Base-by-base conservation (phyloP, 306 rosid species). In the Ammopiptanthus mongolicus region DNA sequence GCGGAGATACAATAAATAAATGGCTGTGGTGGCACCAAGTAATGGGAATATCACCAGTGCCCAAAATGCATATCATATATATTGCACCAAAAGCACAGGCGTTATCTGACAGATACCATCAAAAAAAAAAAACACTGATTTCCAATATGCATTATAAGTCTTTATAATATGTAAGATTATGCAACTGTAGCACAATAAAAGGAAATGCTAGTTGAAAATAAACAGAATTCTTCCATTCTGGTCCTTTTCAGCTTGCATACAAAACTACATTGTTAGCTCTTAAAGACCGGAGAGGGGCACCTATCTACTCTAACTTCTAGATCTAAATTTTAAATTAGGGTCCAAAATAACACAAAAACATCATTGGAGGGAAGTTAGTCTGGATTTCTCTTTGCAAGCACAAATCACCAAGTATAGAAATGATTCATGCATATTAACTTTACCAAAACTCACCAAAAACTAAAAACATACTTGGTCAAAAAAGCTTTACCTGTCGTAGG, bases 401-500 rank as follows among this genome's bases (percentile, higher is more conserved):
- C 58, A 23, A 64, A 12, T 76, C 42, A 33, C 52, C 14, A 19
- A 41, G 47, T 74, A 50, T 8, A 47, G 12, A 73, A 73, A 80
- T 58, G 42, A 11, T 69, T 57, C 42, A 28, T 76, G 42, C 59
- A 71, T 55, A 31, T 31, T 68, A 19, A 44, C 48, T 71, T 68
- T 36, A 57, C 65, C 50, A 17, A 64, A 63, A 63, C 39, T 76
- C 18, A 51, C 33, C 41, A 23, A 34, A 9, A 81, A 1, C 22
- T 31, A 56, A 39, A 60, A 82, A 74, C 73, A 61, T 29, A 58
- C 67, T 28, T 17, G 70, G 28, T 34, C 63, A 65, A 55, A 59
- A 15, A 75, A 75, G 75, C 39, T 36, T 71, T 85, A 94, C 98
- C 97, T 94, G 98, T 17, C 98, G 93, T 22, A 94, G 82, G 22